These are phyloP conservation scores for Theobroma cacao DNA, from an alignment of 345 rosid species.

Conservation along the genomic window DNA sequence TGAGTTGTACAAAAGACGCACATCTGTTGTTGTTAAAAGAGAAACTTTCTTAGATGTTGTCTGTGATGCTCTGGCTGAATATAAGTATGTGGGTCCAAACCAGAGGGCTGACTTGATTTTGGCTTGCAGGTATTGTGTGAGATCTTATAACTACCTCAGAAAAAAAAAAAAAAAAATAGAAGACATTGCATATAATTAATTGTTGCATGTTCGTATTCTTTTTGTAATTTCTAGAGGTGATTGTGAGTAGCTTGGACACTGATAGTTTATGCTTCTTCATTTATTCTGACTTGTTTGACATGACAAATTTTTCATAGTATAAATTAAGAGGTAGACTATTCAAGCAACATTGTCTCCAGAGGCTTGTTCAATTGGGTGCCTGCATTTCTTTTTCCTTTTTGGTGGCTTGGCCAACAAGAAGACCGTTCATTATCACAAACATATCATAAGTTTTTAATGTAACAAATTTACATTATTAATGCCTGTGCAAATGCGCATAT, in stretches of 20 bases:
- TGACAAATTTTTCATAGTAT: not conserved
- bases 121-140: slow-evolving; percentile 79
- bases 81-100: slow-evolving; percentile 90
- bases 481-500: not conserved
- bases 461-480: not conserved
- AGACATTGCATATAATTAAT: not conserved
- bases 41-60: slow-evolving; percentile 75
- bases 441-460: not conserved
- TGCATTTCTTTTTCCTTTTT: not conserved
- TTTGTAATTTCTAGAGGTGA: not conserved
- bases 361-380: not conserved
- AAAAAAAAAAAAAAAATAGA: not conserved
- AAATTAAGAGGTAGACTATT: not conserved
- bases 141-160: not conserved
- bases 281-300: not conserved
- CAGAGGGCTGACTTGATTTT: slow-evolving; percentile 93
- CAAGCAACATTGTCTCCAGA: not conserved
- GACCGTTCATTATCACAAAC: not conserved
- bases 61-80: slow-evolving; percentile 76
- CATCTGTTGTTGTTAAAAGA: slow-evolving; percentile 70
- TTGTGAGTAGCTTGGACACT: not conserved
- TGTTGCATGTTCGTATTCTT: not conserved
- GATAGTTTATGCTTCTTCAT: not conserved
- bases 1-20: slow-evolving; percentile 87
- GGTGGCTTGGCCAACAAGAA: not conserved